Conservation (phyloP, 495 filamentous ascomycete species). For the Geopyxis carbonaria region DNA sequence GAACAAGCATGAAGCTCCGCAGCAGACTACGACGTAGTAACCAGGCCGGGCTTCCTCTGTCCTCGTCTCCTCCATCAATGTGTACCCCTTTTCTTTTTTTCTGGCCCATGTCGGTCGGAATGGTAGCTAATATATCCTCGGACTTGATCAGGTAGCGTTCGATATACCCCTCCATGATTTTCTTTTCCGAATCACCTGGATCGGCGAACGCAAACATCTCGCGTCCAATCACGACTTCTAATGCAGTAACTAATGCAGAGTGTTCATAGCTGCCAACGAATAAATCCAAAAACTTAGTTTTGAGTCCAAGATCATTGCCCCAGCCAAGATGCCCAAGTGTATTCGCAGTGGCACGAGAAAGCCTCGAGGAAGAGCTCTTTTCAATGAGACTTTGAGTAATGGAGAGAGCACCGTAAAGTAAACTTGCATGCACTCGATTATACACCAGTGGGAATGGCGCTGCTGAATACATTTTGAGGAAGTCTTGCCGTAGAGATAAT, state of each 20-base stretch:
- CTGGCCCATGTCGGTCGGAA: conserved; percentile 11
- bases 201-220: conserved; percentile 26
- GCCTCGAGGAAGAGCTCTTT: conserved; percentile 24
- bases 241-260: conserved; percentile 32
- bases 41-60: conserved; percentile 29
- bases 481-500: conserved; percentile 27
- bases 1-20: conserved; percentile 43
- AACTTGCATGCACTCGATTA: conserved; percentile 43
- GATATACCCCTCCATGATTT: conserved; percentile 35
- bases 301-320: conserved; percentile 42
- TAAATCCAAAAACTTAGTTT: conserved; percentile 38
- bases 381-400: conserved; percentile 36
- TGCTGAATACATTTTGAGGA: conserved; percentile 41
- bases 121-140: conserved; percentile 32
- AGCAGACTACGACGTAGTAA: conserved; percentile 40
- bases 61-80: conserved; percentile 17
- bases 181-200: conserved; percentile 25
- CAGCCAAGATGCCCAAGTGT: conserved; percentile 26
- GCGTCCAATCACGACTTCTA: conserved; percentile 46
- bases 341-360: conserved; percentile 4
- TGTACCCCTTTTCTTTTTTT: conserved; percentile 5
- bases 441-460: conserved; percentile 36
- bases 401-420: conserved; percentile 44
- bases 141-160: conserved; percentile 43
- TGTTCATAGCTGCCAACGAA: conserved; percentile 44